Percentiles rank a stretch among this genome's conserved stretches.
phyloP scores from a whole-genome alignment of 768 basidiomycete genomes.

The Tylopilus intermedius region DNA sequence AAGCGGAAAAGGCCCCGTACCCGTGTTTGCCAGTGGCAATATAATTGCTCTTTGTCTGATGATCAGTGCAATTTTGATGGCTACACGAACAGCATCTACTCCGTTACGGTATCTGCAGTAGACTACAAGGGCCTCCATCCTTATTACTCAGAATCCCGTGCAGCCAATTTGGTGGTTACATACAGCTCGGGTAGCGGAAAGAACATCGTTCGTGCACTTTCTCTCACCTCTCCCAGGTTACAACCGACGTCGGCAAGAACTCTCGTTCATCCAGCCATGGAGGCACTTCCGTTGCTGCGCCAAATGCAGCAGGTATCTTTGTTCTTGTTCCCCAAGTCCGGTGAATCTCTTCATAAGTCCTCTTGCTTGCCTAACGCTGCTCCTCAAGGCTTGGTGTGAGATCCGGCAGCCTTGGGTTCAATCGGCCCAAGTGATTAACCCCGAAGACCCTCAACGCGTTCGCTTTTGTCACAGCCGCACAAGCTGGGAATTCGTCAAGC shows the following conservation, averaged over 20 bases:
- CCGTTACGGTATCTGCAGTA: slow-evolving; percentile 91
- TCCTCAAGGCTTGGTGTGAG: slow-evolving; percentile 81
- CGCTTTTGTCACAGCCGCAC: slow-evolving; percentile 73
- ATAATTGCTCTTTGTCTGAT: slow-evolving; percentile 65
- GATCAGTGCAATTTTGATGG: slow-evolving; percentile 99
- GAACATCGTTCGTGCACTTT: slow-evolving; percentile 67
- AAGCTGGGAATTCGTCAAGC: slow-evolving; percentile 83
- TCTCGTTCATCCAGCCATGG: slow-evolving; percentile 81
- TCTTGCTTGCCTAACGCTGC: slow-evolving; percentile 7
- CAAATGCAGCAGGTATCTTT: slow-evolving; percentile 91
- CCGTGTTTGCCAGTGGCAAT: slow-evolving; percentile 97
- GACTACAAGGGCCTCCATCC: slow-evolving; percentile 93
- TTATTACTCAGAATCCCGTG: slow-evolving; percentile 95
- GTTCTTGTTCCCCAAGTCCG: slow-evolving; percentile 84
- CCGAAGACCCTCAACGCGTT: slow-evolving; percentile 84
- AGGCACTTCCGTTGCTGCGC: slow-evolving; percentile 96
- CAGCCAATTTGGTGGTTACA: slow-evolving; percentile 94
- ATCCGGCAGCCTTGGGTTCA: slow-evolving; percentile 84
- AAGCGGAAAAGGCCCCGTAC: slow-evolving; percentile 84
- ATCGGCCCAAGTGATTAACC: slow-evolving; percentile 73
- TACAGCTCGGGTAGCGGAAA: slow-evolving; percentile 94
- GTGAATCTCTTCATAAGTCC: slow-evolving; percentile 37
- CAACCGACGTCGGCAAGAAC: slow-evolving; percentile 87
- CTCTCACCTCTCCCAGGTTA: slow-evolving; percentile 56
- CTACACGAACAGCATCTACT: slow-evolving; percentile 97